Conservation (phyloP, 306 rosid species). For the Myrica gale region DNA sequence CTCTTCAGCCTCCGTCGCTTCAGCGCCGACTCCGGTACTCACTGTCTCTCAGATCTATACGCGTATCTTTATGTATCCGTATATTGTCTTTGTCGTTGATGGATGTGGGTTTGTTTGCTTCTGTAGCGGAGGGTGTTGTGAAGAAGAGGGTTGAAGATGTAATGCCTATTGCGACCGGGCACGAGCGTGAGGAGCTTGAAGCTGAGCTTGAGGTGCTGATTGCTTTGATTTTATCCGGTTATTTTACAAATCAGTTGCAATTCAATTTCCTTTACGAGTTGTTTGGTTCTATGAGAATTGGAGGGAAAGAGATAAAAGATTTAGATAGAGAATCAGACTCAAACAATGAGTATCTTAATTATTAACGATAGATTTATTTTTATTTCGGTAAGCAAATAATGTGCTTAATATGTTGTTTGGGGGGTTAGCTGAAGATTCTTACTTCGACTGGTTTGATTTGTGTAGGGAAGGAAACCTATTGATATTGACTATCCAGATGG, state of each 20-base stretch:
- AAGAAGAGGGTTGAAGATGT: conserved; percentile 79
- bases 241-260: background rate
- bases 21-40: conserved; percentile 56
- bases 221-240: background rate
- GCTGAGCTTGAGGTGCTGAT: conserved; percentile 65
- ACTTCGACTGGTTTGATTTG: background rate
- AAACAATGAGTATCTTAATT: background rate
- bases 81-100: background rate
- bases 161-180: conserved; percentile 92
- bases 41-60: background rate
- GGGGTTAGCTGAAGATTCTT: background rate
- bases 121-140: conserved; percentile 32
- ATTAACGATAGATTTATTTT: background rate
- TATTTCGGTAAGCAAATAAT: background rate
- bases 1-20: conserved; percentile 26
- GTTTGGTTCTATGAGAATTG: conserved; percentile 19
- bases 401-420: background rate
- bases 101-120: conserved; percentile 5
- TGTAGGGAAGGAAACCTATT: conserved; percentile 58
- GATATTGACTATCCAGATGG: conserved; percentile 65
- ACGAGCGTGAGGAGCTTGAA: conserved; percentile 90
- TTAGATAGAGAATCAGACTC: background rate
- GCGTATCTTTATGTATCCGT: background rate
- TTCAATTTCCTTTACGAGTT: background rate
- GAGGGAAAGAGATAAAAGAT: background rate